Evolutionary conservation across 331 rosid species (phyloP).

Genomic region (Telfairia occidentalis): DNA sequence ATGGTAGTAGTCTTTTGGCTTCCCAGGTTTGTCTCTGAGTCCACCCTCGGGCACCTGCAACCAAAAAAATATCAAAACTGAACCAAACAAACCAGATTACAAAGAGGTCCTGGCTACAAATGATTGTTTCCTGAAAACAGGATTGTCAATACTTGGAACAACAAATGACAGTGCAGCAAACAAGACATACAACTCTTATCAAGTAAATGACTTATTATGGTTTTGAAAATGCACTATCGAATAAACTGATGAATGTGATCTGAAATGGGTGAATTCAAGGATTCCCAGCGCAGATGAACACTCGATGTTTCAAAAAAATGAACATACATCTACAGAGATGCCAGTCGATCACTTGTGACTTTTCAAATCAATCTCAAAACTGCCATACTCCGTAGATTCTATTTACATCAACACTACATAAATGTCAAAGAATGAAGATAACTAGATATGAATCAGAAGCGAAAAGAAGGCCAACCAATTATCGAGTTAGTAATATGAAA

Average conservation of each 20-base stretch:
- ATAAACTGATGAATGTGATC: neutral
- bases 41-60: constrained; percentile 70
- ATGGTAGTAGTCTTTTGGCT: constrained; percentile 60
- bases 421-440: neutral
- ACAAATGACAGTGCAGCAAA: neutral
- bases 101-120: neutral
- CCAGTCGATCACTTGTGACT: neutral
- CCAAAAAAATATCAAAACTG: neutral
- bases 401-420: neutral
- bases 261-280: neutral
- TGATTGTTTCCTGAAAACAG: neutral
- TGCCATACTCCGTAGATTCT: neutral
- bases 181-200: neutral
- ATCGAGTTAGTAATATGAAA: neutral
- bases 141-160: neutral
- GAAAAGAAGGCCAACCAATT: neutral
- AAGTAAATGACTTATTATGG: neutral
- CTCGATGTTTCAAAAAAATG: neutral
- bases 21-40: constrained; percentile 79
- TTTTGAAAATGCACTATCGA: neutral
- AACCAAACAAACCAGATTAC: neutral
- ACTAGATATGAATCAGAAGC: neutral
- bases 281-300: neutral
- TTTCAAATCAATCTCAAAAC: neutral
- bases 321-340: neutral